phyloP scores from a whole-genome alignment of 2,329 filamentous ascomycete genomes.

The Scedosporium dehoogii region DNA sequence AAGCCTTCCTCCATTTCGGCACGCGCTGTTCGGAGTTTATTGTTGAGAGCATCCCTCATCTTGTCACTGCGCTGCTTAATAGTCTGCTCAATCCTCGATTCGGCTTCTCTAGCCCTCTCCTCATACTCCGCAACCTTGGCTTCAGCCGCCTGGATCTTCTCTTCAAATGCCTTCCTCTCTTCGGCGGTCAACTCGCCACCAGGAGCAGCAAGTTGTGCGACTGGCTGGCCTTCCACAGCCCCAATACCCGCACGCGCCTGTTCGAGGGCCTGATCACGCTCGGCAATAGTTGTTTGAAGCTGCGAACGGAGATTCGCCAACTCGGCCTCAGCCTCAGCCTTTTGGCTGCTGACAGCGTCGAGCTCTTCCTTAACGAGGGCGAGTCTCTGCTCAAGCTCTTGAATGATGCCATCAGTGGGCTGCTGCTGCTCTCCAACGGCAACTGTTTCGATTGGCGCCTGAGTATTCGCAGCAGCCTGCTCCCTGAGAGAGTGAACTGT shows the following conservation, averaged over 20 bases:
- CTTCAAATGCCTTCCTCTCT: conserved; percentile 51
- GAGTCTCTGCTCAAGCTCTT: conserved; percentile 40
- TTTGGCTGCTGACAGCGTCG: conserved; percentile 55
- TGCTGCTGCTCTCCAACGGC: not conserved
- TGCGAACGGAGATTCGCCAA: conserved; percentile 45
- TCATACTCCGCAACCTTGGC: conserved; percentile 55
- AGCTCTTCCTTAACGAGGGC: conserved; percentile 48
- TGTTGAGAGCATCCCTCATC: conserved; percentile 59
- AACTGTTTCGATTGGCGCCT: conserved; percentile 3
- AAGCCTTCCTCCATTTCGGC: conserved; percentile 39
- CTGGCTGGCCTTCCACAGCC: conserved; percentile 11
- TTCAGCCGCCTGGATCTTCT: conserved; percentile 50
- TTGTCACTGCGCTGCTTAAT: conserved; percentile 57
- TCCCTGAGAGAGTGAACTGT: conserved; percentile 28
- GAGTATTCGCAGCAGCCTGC: conserved; percentile 15
- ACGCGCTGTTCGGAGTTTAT: conserved; percentile 59
- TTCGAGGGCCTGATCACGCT: conserved; percentile 51
- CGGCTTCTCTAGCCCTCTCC: conserved; percentile 51
- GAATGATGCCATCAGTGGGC: conserved; percentile 33
- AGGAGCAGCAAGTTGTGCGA: conserved; percentile 14
- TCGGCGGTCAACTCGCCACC: conserved; percentile 37
- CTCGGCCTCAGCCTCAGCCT: conserved; percentile 56
- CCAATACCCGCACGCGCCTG: conserved; percentile 27
- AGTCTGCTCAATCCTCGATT: conserved; percentile 49
- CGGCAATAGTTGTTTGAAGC: conserved; percentile 49